Percentiles rank a stretch among this genome's conserved stretches.
These are phyloP conservation scores for Hypericum perforatum DNA, from an alignment of 345 rosid genomes.

Conservation along the genomic window DNA sequence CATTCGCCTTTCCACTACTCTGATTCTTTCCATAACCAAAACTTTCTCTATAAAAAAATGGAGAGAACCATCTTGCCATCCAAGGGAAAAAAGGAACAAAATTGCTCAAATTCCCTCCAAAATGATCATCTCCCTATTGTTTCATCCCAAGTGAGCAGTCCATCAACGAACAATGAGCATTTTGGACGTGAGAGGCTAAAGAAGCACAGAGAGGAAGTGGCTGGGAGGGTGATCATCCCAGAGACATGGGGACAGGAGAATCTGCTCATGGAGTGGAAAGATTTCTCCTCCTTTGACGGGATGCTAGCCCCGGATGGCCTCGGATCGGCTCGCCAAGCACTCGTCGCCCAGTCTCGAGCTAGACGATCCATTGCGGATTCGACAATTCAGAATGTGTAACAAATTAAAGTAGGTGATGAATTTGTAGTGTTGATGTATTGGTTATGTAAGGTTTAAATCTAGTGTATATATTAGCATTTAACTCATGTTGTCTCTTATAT, in stretches of 20 bases:
- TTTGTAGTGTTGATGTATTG: too few relatives aligned
- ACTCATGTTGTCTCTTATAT: too few relatives aligned
- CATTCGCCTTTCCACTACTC: too few relatives aligned
- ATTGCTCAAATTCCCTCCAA: too few relatives aligned
- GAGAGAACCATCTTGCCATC: too few relatives aligned
- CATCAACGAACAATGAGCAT: background rate
- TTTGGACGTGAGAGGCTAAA: slow-evolving; percentile 57
- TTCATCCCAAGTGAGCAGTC: too few relatives aligned
- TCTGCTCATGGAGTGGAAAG: slow-evolving; percentile 56
- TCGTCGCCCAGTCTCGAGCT: slow-evolving; percentile 29
- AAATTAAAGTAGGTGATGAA: slow-evolving; percentile 33
- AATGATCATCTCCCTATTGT: too few relatives aligned
- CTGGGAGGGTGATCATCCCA: slow-evolving; percentile 46
- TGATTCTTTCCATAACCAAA: too few relatives aligned
- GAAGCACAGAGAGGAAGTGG: slow-evolving; percentile 49
- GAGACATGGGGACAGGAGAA: slow-evolving; percentile 63
- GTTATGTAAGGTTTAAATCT: too few relatives aligned
- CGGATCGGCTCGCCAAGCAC: slow-evolving; percentile 58
- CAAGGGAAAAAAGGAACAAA: too few relatives aligned
- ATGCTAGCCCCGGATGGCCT: slow-evolving; percentile 36
- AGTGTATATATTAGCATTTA: too few relatives aligned
- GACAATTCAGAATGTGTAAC: slow-evolving; percentile 27
- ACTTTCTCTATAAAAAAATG: too few relatives aligned
- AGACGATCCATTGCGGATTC: slow-evolving; percentile 11
- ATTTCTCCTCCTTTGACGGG: slow-evolving; percentile 42